Conservation (phyloP, 164 flowering plant genomes). For the Echeveria elegans region DNA sequence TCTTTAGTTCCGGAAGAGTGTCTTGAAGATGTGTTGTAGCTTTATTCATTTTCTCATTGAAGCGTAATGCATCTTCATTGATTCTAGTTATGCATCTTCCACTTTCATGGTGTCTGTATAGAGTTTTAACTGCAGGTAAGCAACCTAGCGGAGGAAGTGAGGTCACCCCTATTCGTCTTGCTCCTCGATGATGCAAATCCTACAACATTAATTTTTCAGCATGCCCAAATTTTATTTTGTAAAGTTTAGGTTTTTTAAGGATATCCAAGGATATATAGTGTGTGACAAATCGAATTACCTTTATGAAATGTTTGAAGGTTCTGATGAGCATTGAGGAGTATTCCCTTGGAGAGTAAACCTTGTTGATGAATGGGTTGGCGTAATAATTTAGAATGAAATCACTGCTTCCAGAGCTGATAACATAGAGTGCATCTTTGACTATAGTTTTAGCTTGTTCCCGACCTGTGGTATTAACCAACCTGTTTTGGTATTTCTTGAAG, state of each 20-base stretch:
- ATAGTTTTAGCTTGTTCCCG: conserved; percentile 46
- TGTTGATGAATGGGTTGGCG: conserved; percentile 63
- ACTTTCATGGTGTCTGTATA: conserved; percentile 44
- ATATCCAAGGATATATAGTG: neutral
- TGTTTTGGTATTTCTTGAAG: conserved; percentile 68
- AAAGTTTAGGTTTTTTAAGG: neutral
- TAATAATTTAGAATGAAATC: conserved; percentile 86
- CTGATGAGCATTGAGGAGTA: conserved; percentile 44
- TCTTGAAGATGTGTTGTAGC: conserved; percentile 41
- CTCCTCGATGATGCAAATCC: conserved; percentile 68
- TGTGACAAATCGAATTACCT: conserved; percentile 49
- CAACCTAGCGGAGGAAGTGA: conserved; percentile 89
- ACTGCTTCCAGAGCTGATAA: conserved; percentile 60
- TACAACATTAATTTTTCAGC: conserved; percentile 15
- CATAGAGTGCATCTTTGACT: conserved; percentile 50
- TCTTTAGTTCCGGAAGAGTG: conserved; percentile 50
- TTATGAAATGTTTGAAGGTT: conserved; percentile 46
- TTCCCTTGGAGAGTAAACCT: conserved; percentile 56
- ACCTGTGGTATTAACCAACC: conserved; percentile 60
- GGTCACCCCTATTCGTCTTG: conserved; percentile 76
- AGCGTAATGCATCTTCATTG: conserved; percentile 56
- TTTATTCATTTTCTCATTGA: conserved; percentile 60
- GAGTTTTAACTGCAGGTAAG: conserved; percentile 60
- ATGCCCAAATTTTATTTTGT: neutral
- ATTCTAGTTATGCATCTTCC: conserved; percentile 50